These are phyloP conservation scores for Butyriboletus appendiculatus DNA, from an alignment of 1,284 basidiomycete genomes.

Conservation along the genomic window DNA sequence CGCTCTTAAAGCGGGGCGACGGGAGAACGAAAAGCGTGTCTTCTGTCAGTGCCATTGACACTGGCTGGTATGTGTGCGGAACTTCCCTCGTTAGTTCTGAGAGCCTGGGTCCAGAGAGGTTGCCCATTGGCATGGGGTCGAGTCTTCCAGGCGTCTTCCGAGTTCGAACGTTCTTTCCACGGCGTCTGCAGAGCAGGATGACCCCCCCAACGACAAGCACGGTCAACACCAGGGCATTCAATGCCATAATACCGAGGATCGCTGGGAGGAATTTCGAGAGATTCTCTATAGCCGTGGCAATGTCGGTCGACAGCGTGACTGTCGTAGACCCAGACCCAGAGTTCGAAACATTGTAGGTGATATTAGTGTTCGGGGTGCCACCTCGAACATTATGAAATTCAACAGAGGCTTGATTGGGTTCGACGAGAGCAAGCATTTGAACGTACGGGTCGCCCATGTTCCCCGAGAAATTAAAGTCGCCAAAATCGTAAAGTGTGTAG, in stretches of 20 bases:
- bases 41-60: slow-evolving; percentile 75
- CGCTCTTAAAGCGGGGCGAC: slow-evolving; percentile 58
- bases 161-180: slow-evolving; percentile 31
- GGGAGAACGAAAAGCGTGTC: slow-evolving; percentile 64
- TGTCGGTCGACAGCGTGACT: slow-evolving; percentile 53
- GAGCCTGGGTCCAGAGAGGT: slow-evolving; percentile 1
- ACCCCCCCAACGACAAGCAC: slow-evolving; percentile 53
- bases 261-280: slow-evolving; percentile 66
- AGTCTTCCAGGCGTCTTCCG: slow-evolving; percentile 50
- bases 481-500: slow-evolving; percentile 86
- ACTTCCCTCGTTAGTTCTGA: slow-evolving; percentile 17
- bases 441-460: slow-evolving; percentile 74
- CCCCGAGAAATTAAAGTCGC: slow-evolving; percentile 66
- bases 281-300: slow-evolving; percentile 56
- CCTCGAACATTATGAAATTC: slow-evolving; percentile 71
- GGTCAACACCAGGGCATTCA: slow-evolving; percentile 69
- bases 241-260: slow-evolving; percentile 67
- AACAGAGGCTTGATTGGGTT: slow-evolving; percentile 65
- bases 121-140: slow-evolving; percentile 53
- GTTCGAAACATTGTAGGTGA: slow-evolving; percentile 63
- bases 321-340: slow-evolving; percentile 44
- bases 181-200: slow-evolving; percentile 50
- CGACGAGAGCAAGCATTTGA: slow-evolving; percentile 65
- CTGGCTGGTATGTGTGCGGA: slow-evolving; percentile 60
- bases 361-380: slow-evolving; percentile 58